A percentile compares a stretch with the other conserved stretches of the same genome.
These are phyloP conservation scores for Hymenoscyphus infarciens DNA, from an alignment of 2,329 filamentous ascomycete genomes.

Conservation along the genomic window DNA sequence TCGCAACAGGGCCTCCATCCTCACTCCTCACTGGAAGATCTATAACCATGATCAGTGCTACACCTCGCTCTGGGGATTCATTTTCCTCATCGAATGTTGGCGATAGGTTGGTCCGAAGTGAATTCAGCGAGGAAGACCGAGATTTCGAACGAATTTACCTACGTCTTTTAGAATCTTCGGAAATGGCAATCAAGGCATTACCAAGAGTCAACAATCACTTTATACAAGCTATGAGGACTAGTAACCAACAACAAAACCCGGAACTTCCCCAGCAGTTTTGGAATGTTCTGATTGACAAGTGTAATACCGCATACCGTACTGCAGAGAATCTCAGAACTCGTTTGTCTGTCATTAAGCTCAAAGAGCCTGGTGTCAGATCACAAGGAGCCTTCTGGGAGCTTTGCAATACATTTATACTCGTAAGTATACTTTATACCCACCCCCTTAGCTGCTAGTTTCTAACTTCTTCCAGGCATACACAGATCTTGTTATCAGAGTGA, in stretches of 20 bases:
- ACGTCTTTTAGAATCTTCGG: slow-evolving; percentile 69
- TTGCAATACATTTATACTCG: slow-evolving; percentile 69
- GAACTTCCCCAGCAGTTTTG: slow-evolving; percentile 62
- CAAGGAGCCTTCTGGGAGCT: slow-evolving; percentile 62
- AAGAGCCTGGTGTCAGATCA: slow-evolving; percentile 72
- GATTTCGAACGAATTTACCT: slow-evolving; percentile 81
- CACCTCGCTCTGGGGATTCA: slow-evolving; percentile 78
- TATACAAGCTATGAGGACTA: slow-evolving; percentile 57
- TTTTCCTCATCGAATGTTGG: slow-evolving; percentile 53
- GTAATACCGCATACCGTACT: slow-evolving; percentile 65
- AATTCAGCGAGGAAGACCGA: slow-evolving; percentile 72
- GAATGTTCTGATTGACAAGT: slow-evolving; percentile 68
- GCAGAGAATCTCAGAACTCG: slow-evolving; percentile 69
- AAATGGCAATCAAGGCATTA: slow-evolving; percentile 67
- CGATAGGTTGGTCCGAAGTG: slow-evolving; percentile 39
- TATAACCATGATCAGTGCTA: slow-evolving; percentile 49
- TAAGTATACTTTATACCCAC: slow-evolving; percentile 15
- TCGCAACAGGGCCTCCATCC: slow-evolving; percentile 49
- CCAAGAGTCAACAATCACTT: slow-evolving; percentile 69
- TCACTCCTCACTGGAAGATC: slow-evolving; percentile 52
- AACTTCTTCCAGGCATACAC: slow-evolving; percentile 53
- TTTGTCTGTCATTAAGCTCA: slow-evolving; percentile 77
- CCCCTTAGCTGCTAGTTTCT: slow-evolving; percentile 24
- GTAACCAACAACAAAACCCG: slow-evolving; percentile 56
- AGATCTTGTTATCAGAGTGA: slow-evolving; percentile 60